These are phyloP conservation scores for Lactuca saligna DNA, from an alignment of 129 eudicot species.

Conservation along the genomic window DNA sequence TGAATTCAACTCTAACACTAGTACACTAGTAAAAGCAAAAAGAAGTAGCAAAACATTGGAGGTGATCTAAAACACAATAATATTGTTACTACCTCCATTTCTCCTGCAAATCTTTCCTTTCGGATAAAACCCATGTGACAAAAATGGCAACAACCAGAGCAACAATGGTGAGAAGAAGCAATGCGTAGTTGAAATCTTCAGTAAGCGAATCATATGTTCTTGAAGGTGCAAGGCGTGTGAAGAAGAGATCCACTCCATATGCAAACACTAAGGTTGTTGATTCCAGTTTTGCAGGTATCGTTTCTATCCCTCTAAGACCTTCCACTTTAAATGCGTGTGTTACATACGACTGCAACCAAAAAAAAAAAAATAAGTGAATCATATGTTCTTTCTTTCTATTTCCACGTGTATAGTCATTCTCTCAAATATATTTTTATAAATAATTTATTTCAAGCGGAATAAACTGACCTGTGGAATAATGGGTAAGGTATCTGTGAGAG, in stretches of 20 bases:
- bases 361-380: no score
- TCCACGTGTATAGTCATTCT: no score
- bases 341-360: slow-evolving; percentile 62
- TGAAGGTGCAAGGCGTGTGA: slow-evolving; percentile 90
- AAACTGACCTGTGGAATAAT: slow-evolving; percentile 94
- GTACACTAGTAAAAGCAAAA: not conserved
- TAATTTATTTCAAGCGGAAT: no score
- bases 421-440: no score
- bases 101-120: slow-evolving; percentile 92
- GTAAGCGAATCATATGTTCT: slow-evolving; percentile 94
- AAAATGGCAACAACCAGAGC: slow-evolving; percentile 83
- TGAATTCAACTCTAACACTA: not conserved
- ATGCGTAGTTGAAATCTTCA: slow-evolving; percentile 94
- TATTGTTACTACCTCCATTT: slow-evolving; percentile 66
- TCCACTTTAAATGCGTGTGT: slow-evolving; percentile 93
- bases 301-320: slow-evolving; percentile 85
- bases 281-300: slow-evolving; percentile 91
- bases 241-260: slow-evolving; percentile 90
- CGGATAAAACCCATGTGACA: slow-evolving; percentile 93
- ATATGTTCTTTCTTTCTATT: no score
- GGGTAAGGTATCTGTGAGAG: slow-evolving; percentile 91
- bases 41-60: no score
- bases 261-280: slow-evolving; percentile 88
- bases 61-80: not conserved
- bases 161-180: slow-evolving; percentile 80